Evolutionary conservation across 2,329 filamentous ascomycete species (phyloP).

Genomic region (Fragosphaeria purpurea): DNA sequence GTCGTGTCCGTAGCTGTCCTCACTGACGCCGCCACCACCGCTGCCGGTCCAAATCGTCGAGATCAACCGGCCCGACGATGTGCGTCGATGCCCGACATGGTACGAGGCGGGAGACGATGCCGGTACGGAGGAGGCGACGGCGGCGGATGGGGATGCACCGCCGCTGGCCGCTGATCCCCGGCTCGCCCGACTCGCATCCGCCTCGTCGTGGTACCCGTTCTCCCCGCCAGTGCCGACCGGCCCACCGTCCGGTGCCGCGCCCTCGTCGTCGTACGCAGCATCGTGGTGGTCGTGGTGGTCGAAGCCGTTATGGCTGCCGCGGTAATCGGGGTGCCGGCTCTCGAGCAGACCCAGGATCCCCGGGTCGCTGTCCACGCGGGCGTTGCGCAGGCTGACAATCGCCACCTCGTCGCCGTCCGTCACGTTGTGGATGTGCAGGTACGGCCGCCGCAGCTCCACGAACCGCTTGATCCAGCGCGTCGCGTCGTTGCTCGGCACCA

Average conservation of each 20-base stretch:
- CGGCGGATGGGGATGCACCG: background rate
- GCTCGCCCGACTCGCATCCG: conserved; percentile 8
- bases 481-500: conserved; percentile 72
- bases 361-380: conserved; percentile 84
- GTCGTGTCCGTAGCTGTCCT: too few relatives aligned
- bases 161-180: background rate
- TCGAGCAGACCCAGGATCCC: conserved; percentile 72
- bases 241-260: background rate
- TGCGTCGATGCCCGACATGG: conserved; percentile 32
- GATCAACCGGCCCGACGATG: conserved; percentile 39
- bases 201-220: conserved; percentile 23
- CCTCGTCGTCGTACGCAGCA: background rate
- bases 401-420: conserved; percentile 83
- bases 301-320: conserved; percentile 7
- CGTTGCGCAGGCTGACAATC: conserved; percentile 79
- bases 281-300: conserved; percentile 9
- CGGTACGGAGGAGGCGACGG: background rate
- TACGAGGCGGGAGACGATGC: background rate
- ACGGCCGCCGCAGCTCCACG: conserved; percentile 82
- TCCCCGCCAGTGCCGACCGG: background rate
- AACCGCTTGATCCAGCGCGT: conserved; percentile 86
- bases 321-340: conserved; percentile 14
- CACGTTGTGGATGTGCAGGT: conserved; percentile 80
- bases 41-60: conserved; percentile 46
- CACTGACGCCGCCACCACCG: conserved; percentile 18